Evolutionary conservation across 345 rosid species (phyloP).

Genomic region (Eucalyptus curtisii): DNA sequence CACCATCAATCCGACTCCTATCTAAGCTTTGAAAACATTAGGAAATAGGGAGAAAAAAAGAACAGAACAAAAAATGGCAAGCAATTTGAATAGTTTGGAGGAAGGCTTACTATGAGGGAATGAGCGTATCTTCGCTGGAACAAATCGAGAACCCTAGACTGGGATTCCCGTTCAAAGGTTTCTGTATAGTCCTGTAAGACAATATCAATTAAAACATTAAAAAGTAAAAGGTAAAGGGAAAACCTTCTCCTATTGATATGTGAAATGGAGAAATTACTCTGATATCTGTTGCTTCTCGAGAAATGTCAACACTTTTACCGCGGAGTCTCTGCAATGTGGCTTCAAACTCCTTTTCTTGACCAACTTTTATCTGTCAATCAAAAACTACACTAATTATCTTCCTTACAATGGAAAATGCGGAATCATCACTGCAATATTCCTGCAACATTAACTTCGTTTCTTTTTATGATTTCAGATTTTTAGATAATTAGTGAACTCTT

Average conservation of each 20-base stretch:
- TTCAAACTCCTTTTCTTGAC: conserved; percentile 24
- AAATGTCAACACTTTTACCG: conserved; percentile 29
- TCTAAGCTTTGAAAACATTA: conserved; percentile 2
- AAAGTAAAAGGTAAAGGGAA: background rate
- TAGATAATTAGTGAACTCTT: background rate
- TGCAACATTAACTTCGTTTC: background rate
- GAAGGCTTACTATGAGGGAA: conserved; percentile 16
- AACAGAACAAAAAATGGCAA: background rate
- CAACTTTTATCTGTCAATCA: conserved; percentile 24
- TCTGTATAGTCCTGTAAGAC: conserved; percentile 17
- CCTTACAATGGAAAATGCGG: background rate
- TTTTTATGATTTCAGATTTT: background rate
- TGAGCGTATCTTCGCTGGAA: conserved; percentile 24
- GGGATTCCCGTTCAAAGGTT: conserved; percentile 1
- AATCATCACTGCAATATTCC: background rate
- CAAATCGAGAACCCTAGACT: conserved; percentile 12
- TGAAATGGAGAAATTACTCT: conserved; percentile 6
- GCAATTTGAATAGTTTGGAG: background rate
- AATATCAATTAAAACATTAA: background rate
- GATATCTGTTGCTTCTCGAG: conserved; percentile 40
- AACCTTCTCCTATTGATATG: background rate
- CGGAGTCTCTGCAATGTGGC: conserved; percentile 23
- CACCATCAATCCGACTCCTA: conserved; percentile 42
- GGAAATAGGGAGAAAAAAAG: background rate
- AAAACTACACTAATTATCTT: background rate